Percentiles rank a stretch among this genome's conserved stretches.
phyloP scores from a whole-genome alignment of 208 protist genomes.

The Trypanosoma brucei region DNA sequence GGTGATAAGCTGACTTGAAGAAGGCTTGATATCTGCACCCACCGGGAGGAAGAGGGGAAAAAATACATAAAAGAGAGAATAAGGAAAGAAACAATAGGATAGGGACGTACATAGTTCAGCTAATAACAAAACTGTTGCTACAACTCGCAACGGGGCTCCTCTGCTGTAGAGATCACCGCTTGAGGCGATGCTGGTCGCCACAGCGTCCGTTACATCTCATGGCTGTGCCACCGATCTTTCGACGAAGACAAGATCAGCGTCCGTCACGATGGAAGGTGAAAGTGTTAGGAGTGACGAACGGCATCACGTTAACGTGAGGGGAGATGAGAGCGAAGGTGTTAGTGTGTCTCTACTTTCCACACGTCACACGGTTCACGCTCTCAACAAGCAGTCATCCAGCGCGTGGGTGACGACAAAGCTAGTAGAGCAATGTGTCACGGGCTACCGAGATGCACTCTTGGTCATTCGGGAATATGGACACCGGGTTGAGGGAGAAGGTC shows the following conservation, averaged over 20 bases:
- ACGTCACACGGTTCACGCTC: slow-evolving; percentile 37
- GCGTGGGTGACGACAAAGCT: slow-evolving; percentile 28
- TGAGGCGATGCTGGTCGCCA: too few relatives aligned
- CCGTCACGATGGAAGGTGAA: background rate
- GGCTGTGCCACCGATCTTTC: background rate
- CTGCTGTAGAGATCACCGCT: too few relatives aligned
- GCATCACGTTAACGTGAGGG: background rate
- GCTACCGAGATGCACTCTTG: slow-evolving; percentile 47
- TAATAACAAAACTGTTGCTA: too few relatives aligned
- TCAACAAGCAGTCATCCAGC: slow-evolving; percentile 28
- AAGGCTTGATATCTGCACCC: too few relatives aligned
- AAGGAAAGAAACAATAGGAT: too few relatives aligned
- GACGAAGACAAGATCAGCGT: background rate
- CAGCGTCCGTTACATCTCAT: too few relatives aligned
- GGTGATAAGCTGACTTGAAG: too few relatives aligned
- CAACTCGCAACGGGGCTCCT: too few relatives aligned
- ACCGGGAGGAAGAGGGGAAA: too few relatives aligned
- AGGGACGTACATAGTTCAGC: too few relatives aligned
- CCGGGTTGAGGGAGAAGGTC: slow-evolving; percentile 22
- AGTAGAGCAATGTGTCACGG: slow-evolving; percentile 44
- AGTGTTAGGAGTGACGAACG: background rate
- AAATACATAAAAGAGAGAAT: too few relatives aligned
- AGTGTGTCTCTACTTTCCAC: slow-evolving; percentile 52
- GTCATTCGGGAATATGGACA: slow-evolving; percentile 30
- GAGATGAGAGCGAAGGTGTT: slow-evolving; percentile 29